Evolutionary conservation across 1,139 yeast genomes (phyloP).

Genomic region (Geotrichum citri-aurantii): DNA sequence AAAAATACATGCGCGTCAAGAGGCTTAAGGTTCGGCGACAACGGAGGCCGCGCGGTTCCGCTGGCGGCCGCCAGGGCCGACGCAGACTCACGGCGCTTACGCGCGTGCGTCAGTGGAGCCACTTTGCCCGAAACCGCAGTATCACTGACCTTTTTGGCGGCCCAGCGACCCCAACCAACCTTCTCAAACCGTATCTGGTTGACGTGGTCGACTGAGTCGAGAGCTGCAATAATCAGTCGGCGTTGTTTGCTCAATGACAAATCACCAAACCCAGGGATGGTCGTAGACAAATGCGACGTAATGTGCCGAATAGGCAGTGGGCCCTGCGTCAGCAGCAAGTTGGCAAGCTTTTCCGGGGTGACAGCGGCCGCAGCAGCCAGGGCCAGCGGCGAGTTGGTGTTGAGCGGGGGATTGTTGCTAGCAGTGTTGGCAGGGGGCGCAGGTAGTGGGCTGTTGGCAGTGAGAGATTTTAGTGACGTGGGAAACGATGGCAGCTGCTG

Average conservation of each 20-base stretch:
- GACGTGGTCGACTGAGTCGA: constrained; percentile 63
- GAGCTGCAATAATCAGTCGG: constrained; percentile 80
- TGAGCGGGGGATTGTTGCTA: constrained; percentile 32
- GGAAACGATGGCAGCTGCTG: constrained; percentile 9
- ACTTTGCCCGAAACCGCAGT: background rate
- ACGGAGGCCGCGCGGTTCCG: constrained; percentile 11
- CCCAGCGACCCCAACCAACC: constrained; percentile 99
- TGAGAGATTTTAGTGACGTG: constrained; percentile 1
- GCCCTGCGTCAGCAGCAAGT: constrained; percentile 63
- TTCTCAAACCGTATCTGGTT: constrained; percentile 71
- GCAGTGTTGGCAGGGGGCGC: background rate
- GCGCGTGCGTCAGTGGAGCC: background rate
- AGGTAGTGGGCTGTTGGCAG: background rate
- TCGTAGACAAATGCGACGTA: constrained; percentile 67
- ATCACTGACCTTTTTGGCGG: constrained; percentile 53
- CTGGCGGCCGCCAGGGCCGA: constrained; percentile 9
- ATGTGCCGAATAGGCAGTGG: constrained; percentile 89
- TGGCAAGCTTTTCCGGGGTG: constrained; percentile 73
- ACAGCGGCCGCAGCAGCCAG: constrained; percentile 83
- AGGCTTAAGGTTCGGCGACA: constrained; percentile 17
- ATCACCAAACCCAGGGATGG: constrained; percentile 74
- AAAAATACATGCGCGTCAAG: constrained; percentile 6
- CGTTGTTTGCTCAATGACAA: constrained; percentile 84
- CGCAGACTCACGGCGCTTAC: constrained; percentile 15
- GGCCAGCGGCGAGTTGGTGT: constrained; percentile 84